Percentiles rank a stretch among this genome's conserved stretches.
These are phyloP conservation scores for Gyrodon lividus DNA, from an alignment of 768 basidiomycete species.

Conservation along the genomic window DNA sequence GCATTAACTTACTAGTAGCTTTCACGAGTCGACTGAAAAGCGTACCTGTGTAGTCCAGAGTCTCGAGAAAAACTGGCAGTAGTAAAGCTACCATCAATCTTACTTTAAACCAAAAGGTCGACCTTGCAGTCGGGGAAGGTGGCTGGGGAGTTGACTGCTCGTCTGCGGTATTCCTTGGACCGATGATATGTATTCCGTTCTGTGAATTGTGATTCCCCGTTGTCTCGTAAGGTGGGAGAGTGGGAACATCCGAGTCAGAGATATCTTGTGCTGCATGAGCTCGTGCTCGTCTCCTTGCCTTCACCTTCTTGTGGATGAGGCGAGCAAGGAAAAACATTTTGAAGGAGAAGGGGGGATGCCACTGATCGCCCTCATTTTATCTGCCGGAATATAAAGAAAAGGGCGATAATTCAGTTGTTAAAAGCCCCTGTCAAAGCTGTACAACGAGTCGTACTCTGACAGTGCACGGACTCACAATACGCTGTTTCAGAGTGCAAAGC, in stretches of 20 bases:
- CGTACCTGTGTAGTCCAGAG: too few species aligned
- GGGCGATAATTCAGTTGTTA: too few species aligned
- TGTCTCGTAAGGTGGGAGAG: background rate
- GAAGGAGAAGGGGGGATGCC: background rate
- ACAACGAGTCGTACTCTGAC: too few species aligned
- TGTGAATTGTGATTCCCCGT: background rate
- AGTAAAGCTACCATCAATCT: background rate
- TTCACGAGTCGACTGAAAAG: too few species aligned
- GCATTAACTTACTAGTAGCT: too few species aligned
- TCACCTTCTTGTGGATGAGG: conserved; percentile 1
- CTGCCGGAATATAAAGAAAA: background rate
- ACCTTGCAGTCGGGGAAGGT: background rate
- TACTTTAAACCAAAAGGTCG: conserved; percentile 3
- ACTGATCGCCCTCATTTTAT: background rate
- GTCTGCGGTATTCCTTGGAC: background rate
- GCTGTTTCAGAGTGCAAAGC: too few species aligned
- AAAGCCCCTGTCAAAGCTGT: too few species aligned
- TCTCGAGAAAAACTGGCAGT: background rate
- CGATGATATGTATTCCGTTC: too few species aligned
- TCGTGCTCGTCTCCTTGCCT: background rate
- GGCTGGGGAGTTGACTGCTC: too few species aligned
- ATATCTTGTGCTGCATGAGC: background rate
- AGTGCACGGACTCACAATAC: too few species aligned
- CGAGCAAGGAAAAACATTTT: conserved; percentile 9
- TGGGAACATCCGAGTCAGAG: background rate